A percentile compares a stretch with the other conserved stretches of the same genome.
Evolutionary conservation across 2,329 filamentous ascomycete species (phyloP).

Genomic region (Clonostachys rosea): DNA sequence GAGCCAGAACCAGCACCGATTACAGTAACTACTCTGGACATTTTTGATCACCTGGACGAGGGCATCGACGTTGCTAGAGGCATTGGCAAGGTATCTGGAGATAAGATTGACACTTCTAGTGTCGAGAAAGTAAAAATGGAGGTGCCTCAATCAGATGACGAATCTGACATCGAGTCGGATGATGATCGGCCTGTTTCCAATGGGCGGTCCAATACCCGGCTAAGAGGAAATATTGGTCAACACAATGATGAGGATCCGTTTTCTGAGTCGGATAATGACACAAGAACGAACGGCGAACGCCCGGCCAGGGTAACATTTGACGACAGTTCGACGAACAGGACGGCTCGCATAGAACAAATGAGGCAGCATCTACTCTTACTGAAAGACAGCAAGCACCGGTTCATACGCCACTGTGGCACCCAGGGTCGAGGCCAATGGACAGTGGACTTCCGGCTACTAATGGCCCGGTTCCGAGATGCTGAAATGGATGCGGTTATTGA

Average conservation of each 20-base stretch:
- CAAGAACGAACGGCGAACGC: constrained; percentile 26
- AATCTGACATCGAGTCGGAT: constrained; percentile 16
- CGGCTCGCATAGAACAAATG: constrained; percentile 48
- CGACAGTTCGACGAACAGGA: constrained; percentile 32
- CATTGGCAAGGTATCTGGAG: constrained; percentile 48
- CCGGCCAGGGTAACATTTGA: constrained; percentile 47
- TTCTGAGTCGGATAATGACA: constrained; percentile 24
- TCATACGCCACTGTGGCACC: constrained; percentile 63
- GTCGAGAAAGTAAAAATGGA: constrained; percentile 42
- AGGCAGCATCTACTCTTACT: constrained; percentile 72
- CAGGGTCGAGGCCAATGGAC: constrained; percentile 71
- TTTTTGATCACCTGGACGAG: constrained; percentile 49
- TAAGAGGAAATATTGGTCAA: neutral
- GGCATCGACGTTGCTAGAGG: constrained; percentile 49
- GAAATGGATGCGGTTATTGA: constrained; percentile 82
- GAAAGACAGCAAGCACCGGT: constrained; percentile 62
- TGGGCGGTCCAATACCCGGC: neutral
- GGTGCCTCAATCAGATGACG: constrained; percentile 13
- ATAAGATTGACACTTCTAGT: constrained; percentile 38
- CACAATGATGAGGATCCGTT: constrained; percentile 19
- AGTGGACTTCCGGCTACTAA: constrained; percentile 73
- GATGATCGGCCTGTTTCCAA: constrained; percentile 1
- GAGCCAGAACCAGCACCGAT: constrained; percentile 22
- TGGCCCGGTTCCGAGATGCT: constrained; percentile 64
- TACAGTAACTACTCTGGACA: constrained; percentile 47